Conservation (phyloP, 75 land plant species). For the Isoetes taiwanensis region DNA sequence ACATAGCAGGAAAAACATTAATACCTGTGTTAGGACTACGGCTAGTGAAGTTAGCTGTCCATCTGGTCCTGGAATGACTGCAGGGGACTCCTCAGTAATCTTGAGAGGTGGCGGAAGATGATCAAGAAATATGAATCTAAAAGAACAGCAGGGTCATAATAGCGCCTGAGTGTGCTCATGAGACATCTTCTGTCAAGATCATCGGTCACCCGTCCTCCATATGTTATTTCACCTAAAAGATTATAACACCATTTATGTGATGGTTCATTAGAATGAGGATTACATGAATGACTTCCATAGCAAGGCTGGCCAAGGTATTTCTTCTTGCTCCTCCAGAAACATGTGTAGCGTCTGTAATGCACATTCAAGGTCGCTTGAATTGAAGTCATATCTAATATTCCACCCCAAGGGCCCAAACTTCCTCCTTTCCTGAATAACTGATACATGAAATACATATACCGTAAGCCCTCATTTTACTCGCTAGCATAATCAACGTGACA, state of each 20-base stretch:
- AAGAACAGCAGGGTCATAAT: conserved; percentile 20
- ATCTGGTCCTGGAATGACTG: conserved; percentile 10
- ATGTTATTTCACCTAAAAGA: conserved; percentile 25
- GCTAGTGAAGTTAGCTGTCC: conserved; percentile 21
- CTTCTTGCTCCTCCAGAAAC: conserved; percentile 27
- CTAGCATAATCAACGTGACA: too few species aligned
- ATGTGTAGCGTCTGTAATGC: conserved; percentile 23
- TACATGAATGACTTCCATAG: conserved; percentile 24
- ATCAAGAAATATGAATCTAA: conserved; percentile 16
- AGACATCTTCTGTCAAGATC: conserved; percentile 25
- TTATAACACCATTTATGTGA: too few species aligned
- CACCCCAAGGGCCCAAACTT: conserved; percentile 31
- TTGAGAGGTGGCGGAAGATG: conserved; percentile 8
- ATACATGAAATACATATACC: neutral
- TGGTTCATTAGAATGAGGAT: too few species aligned
- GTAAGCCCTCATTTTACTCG: too few species aligned
- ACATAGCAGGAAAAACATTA: neutral
- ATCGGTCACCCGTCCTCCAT: conserved; percentile 26
- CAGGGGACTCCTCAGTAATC: neutral
- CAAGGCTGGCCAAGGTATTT: conserved; percentile 29
- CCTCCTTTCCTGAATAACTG: conserved; percentile 25
- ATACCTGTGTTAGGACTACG: conserved; percentile 23
- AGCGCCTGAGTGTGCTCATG: conserved; percentile 18
- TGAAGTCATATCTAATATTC: conserved; percentile 31
- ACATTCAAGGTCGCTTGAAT: conserved; percentile 25